phyloP scores from a whole-genome alignment of 306 rosid species.

The Vicia faba region DNA sequence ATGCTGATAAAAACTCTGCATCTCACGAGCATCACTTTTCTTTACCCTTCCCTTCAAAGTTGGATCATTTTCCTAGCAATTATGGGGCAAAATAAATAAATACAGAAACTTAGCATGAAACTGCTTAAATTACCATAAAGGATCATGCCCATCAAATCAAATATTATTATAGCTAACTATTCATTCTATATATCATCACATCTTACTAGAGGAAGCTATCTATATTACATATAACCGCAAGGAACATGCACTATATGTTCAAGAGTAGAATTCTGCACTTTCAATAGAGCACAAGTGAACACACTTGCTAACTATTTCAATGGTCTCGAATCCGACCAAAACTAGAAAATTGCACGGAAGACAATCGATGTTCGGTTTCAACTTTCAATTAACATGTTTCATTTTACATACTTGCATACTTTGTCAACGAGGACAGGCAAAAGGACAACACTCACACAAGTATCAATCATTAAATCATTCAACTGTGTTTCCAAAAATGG shows the following conservation, averaged over 20 bases:
- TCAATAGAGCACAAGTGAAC: not conserved
- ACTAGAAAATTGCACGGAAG: not conserved
- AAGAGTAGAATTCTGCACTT: not conserved
- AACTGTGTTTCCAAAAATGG: not conserved
- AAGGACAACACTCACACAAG: not conserved
- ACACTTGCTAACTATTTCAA: not conserved
- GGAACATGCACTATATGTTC: not conserved
- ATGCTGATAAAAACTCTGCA: slow-evolving; percentile 93
- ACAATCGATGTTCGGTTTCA: not conserved
- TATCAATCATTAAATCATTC: not conserved
- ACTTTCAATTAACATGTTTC: not conserved
- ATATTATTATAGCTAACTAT: not conserved
- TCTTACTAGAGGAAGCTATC: slow-evolving; percentile 4
- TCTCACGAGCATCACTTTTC: slow-evolving; percentile 95
- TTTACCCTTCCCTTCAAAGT: slow-evolving; percentile 90
- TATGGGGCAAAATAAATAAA: slow-evolving; percentile 9
- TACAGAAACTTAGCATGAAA: slow-evolving; percentile 12
- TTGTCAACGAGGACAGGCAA: not conserved
- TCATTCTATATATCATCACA: slow-evolving; percentile 25
- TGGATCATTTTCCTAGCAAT: slow-evolving; percentile 91
- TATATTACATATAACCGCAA: slow-evolving; percentile 18
- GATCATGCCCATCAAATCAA: not conserved
- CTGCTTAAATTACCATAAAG: not conserved
- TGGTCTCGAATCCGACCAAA: not conserved
- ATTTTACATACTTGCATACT: not conserved